A percentile compares a stretch with the other conserved stretches of the same genome.
Evolutionary conservation across 805 yeast species (phyloP).

Genomic region (Candida cerambycidarum): DNA sequence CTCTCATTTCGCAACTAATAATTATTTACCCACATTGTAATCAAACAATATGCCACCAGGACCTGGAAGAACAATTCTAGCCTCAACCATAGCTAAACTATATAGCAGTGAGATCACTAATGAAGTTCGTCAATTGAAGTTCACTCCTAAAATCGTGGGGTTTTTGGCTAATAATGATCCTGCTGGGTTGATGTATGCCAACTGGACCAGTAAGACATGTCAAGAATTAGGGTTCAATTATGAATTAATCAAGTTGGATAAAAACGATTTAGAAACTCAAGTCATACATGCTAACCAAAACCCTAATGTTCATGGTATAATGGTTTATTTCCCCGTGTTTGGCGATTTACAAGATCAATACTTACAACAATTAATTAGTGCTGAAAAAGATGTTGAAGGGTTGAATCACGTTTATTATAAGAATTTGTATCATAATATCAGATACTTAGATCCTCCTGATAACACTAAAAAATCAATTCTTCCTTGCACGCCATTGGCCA

Average conservation of each 20-base stretch:
- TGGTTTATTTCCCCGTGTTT: slow-evolving; percentile 97
- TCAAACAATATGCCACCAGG: slow-evolving; percentile 48
- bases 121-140: slow-evolving; percentile 52
- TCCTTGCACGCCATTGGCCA: slow-evolving; percentile 96
- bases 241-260: slow-evolving; percentile 69
- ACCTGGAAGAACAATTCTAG: slow-evolving; percentile 81
- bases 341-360: slow-evolving; percentile 95
- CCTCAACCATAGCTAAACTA: slow-evolving; percentile 82
- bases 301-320: slow-evolving; percentile 78
- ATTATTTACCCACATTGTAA: not conserved
- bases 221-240: slow-evolving; percentile 82
- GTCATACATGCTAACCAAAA: slow-evolving; percentile 82
- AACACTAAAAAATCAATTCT: slow-evolving; percentile 75
- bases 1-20: slow-evolving; percentile 9
- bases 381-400: slow-evolving; percentile 95
- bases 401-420: slow-evolving; percentile 86
- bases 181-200: slow-evolving; percentile 92
- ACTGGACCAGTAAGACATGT: slow-evolving; percentile 92
- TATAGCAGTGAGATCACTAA: slow-evolving; percentile 69
- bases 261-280: slow-evolving; percentile 82
- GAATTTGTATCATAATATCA: slow-evolving; percentile 89
- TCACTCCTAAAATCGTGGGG: slow-evolving; percentile 81
- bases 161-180: slow-evolving; percentile 91
- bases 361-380: slow-evolving; percentile 87
- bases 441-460: slow-evolving; percentile 73